phyloP scores from a whole-genome alignment of 345 rosid genomes.

The Syzygium oleosum region DNA sequence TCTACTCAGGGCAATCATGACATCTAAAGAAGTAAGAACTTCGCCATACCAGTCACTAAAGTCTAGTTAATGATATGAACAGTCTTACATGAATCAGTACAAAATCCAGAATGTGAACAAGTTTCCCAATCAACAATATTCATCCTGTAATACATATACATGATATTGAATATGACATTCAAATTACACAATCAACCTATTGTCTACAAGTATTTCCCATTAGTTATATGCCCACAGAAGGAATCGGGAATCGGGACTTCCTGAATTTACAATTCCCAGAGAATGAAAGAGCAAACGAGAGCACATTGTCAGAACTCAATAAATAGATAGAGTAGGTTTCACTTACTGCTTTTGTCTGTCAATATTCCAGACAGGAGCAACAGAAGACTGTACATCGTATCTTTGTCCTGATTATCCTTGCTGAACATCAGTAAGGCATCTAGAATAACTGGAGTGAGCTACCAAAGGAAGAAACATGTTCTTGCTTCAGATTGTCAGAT shows the following conservation, averaged over 20 bases:
- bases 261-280: background rate
- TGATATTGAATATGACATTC: background rate
- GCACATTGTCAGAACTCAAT: background rate
- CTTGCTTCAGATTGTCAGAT: background rate
- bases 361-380: constrained; percentile 74
- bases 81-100: background rate
- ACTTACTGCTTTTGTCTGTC: constrained; percentile 57
- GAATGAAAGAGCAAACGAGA: background rate
- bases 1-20: background rate
- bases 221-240: background rate
- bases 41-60: background rate
- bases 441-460: constrained; percentile 60
- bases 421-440: constrained; percentile 54
- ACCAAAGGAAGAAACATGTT: constrained; percentile 9
- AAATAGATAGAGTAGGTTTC: background rate
- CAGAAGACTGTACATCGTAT: constrained; percentile 52
- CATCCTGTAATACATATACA: background rate
- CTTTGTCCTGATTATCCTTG: constrained; percentile 40
- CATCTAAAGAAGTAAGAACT: background rate
- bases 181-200: background rate
- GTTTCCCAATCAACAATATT: background rate
- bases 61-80: background rate
- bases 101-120: background rate
- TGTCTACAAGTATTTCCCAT: background rate
- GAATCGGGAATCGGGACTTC: background rate